Percentiles rank a stretch among this genome's conserved stretches.
These are phyloP conservation scores for Dactylellina sp. DNA, from an alignment of 2,329 filamentous ascomycete genomes.

Conservation along the genomic window DNA sequence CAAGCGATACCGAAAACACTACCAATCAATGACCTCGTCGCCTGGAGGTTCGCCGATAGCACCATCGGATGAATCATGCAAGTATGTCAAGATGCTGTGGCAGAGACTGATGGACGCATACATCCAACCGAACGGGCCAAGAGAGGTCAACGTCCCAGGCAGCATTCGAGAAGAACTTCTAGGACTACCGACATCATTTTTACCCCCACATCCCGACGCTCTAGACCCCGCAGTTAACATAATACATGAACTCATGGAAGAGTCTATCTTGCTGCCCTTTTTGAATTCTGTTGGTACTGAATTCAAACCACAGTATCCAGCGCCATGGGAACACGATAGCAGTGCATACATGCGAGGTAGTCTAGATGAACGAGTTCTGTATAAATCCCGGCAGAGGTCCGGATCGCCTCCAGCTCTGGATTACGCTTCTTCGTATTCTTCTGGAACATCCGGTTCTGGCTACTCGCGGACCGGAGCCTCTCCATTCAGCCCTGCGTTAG, in stretches of 20 bases:
- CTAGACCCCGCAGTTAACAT: conserved; percentile 86
- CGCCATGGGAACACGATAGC: conserved; percentile 63
- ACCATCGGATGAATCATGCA: conserved; percentile 70
- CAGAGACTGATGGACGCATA: conserved; percentile 88
- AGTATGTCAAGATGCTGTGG: conserved; percentile 85
- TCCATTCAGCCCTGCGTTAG: conserved; percentile 60
- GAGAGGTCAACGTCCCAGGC: conserved; percentile 90
- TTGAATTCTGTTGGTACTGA: conserved; percentile 71
- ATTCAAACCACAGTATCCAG: conserved; percentile 65
- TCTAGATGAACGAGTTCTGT: conserved; percentile 56
- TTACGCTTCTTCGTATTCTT: conserved; percentile 60
- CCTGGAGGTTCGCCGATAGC: conserved; percentile 64
- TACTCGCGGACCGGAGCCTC: conserved; percentile 58
- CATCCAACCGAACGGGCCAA: conserved; percentile 83
- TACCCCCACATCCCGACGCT: conserved; percentile 78
- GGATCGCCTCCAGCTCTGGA: conserved; percentile 59
- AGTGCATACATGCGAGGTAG: conserved; percentile 59
- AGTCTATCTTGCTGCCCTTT: conserved; percentile 92
- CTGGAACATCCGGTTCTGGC: conserved; percentile 55
- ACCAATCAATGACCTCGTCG: conserved; percentile 70
- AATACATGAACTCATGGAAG: conserved; percentile 96
- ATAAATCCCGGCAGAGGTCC: conserved; percentile 58
- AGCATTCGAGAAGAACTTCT: conserved; percentile 85
- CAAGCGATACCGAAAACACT: conserved; percentile 80
- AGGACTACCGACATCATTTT: conserved; percentile 69